phyloP scores from a whole-genome alignment of 257 asterid genomes.

The Rhazya stricta region DNA sequence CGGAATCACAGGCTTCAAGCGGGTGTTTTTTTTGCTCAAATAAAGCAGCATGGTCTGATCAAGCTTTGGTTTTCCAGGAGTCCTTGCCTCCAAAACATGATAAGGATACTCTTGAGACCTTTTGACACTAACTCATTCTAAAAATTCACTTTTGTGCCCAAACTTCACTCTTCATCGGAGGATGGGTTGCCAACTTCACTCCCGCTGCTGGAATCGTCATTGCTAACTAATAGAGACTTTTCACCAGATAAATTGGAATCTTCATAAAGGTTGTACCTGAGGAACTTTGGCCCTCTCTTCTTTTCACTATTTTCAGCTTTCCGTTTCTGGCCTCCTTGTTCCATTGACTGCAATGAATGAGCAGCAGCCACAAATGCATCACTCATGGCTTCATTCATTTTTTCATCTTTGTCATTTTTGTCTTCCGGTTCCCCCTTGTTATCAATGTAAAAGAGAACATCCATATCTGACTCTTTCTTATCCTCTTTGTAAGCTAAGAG shows the following conservation, averaged over 20 bases:
- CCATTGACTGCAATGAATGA: conserved; percentile 39
- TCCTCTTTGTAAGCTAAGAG: conserved; percentile 23
- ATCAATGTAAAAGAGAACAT: conserved; percentile 54
- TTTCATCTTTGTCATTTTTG: conserved; percentile 30
- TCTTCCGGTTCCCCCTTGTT: conserved; percentile 43
- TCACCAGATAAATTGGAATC: conserved; percentile 23
- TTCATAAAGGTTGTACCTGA: conserved; percentile 36
- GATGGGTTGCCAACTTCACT: conserved; percentile 54
- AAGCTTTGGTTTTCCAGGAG: neutral
- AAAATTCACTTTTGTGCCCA: neutral
- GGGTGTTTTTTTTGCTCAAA: neutral
- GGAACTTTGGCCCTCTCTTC: conserved; percentile 35
- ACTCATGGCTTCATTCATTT: conserved; percentile 28
- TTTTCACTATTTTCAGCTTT: conserved; percentile 31
- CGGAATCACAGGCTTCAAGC: neutral
- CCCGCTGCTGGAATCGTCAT: conserved; percentile 32
- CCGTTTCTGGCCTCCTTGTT: conserved; percentile 40
- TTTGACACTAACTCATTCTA: neutral
- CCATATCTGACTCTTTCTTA: conserved; percentile 29
- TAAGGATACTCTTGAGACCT: neutral
- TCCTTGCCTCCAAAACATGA: neutral
- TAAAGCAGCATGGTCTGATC: neutral
- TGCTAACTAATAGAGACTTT: conserved; percentile 13
- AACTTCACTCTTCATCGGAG: conserved; percentile 42
- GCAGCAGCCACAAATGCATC: conserved; percentile 61